These are phyloP conservation scores for Dictyostelium intermedium DNA, from an alignment of 78 protist species.

Conservation along the genomic window DNA sequence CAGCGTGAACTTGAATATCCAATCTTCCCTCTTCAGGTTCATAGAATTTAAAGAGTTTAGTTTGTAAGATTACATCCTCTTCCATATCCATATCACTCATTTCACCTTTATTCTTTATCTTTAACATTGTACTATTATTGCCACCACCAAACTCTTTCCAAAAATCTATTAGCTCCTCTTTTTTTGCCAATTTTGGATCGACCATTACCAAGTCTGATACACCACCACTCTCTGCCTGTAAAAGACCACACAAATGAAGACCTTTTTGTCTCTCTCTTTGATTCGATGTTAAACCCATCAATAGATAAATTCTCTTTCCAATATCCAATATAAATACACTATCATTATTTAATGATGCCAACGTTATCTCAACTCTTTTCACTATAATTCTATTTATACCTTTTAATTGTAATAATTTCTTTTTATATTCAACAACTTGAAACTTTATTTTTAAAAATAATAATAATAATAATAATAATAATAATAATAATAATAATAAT, in stretches of 20 bases:
- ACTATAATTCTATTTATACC: conserved; percentile 4
- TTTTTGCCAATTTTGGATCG: background rate
- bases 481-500: background rate
- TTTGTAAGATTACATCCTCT: background rate
- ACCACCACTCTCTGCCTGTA: conserved; percentile 1
- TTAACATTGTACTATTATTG: background rate
- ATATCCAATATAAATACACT: conserved; percentile 50
- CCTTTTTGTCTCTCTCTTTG: conserved; percentile 38
- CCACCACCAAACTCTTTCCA: conserved; percentile 52
- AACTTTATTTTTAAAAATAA: background rate
- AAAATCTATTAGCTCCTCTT: conserved; percentile 30
- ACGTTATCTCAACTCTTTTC: background rate
- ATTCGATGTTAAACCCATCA: conserved; percentile 8
- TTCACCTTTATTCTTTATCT: background rate
- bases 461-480: background rate
- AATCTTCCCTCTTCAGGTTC: conserved; percentile 37
- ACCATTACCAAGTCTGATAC: background rate
- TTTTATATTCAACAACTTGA: conserved; percentile 45
- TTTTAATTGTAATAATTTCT: conserved; percentile 21
- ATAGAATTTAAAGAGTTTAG: conserved; percentile 26
- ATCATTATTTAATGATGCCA: background rate
- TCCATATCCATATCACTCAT: background rate
- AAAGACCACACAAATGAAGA: conserved; percentile 11
- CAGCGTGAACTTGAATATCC: conserved; percentile 43
- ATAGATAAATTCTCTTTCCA: conserved; percentile 36